Conservation (phyloP, 192 early-diverging fungal genomes). For the Gaertneriomyces semiglobifer region DNA sequence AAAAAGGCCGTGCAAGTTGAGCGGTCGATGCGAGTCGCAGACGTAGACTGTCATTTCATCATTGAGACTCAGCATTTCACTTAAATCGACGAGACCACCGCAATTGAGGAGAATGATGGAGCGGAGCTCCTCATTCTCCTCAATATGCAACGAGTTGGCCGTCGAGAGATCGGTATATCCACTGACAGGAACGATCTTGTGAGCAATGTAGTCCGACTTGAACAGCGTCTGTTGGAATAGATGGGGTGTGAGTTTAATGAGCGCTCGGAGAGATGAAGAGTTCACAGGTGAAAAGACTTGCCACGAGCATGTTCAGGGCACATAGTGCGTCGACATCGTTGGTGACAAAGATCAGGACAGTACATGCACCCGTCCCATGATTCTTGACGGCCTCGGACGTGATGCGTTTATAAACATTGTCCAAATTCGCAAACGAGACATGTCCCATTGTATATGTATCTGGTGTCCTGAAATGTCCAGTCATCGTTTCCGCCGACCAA, state of each 20-base stretch:
- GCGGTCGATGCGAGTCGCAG: conserved; percentile 84
- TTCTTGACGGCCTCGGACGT: conserved; percentile 24
- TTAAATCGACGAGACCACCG: conserved; percentile 74
- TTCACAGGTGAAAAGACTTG: no score
- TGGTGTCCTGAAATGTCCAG: no score
- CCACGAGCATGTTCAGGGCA: conserved; percentile 72
- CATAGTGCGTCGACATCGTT: conserved; percentile 81
- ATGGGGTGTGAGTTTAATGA: not conserved
- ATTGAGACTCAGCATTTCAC: conserved; percentile 55
- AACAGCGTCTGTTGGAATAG: conserved; percentile 55
- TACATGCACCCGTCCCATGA: conserved; percentile 27
- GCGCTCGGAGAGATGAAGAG: no score
- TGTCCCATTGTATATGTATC: conserved; percentile 27
- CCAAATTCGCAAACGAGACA: conserved; percentile 20
- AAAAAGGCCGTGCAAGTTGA: conserved; percentile 80
- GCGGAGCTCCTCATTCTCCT: conserved; percentile 56
- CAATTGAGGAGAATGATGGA: conserved; percentile 82
- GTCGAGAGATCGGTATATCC: conserved; percentile 60
- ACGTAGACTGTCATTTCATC: conserved; percentile 69
- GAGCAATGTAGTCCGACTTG: conserved; percentile 73
- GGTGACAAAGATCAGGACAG: conserved; percentile 70
- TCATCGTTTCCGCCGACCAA: no score
- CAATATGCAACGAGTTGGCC: conserved; percentile 52
- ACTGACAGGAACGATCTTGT: conserved; percentile 77
- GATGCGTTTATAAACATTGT: conserved; percentile 30